Evolutionary conservation across 164 flowering plant genomes (phyloP).

Genomic region (Berberis vulgaris): DNA sequence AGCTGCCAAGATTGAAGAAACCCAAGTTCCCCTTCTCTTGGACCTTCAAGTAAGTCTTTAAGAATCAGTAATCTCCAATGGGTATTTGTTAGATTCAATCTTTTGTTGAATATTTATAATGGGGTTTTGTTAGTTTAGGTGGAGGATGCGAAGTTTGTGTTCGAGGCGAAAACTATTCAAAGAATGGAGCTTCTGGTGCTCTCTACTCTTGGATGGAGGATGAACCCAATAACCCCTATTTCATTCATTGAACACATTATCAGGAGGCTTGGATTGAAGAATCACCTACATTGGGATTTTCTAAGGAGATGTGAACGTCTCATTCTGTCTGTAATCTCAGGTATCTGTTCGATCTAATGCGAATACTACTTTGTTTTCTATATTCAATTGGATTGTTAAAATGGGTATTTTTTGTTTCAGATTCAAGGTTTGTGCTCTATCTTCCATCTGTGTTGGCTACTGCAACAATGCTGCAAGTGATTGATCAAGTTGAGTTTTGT

Average conservation of each 20-base stretch:
- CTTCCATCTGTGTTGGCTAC: slow-evolving; percentile 58
- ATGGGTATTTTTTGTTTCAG: slow-evolving; percentile 11
- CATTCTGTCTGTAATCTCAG: slow-evolving; percentile 43
- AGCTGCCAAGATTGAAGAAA: slow-evolving; percentile 89
- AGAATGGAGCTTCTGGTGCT: slow-evolving; percentile 84
- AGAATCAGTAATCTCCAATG: not conserved
- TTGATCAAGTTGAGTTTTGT: slow-evolving; percentile 45
- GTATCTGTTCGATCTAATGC: slow-evolving; percentile 17
- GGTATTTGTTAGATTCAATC: not conserved
- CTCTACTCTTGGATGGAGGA: slow-evolving; percentile 75
- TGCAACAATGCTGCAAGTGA: slow-evolving; percentile 60
- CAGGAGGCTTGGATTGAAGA: slow-evolving; percentile 52
- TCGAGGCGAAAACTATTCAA: slow-evolving; percentile 73
- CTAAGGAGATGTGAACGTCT: slow-evolving; percentile 42
- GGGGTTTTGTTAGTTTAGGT: slow-evolving; percentile 33
- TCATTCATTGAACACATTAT: slow-evolving; percentile 66
- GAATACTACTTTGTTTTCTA: no score
- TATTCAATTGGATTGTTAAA: not conserved
- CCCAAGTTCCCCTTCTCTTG: slow-evolving; percentile 67
- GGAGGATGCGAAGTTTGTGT: slow-evolving; percentile 46
- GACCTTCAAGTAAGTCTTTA: slow-evolving; percentile 58
- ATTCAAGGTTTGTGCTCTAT: slow-evolving; percentile 27
- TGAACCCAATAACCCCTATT: slow-evolving; percentile 76
- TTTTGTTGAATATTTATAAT: not conserved
- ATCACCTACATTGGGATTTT: slow-evolving; percentile 43